These are phyloP conservation scores for Citrus medica DNA, from an alignment of 345 rosid genomes.

Conservation along the genomic window DNA sequence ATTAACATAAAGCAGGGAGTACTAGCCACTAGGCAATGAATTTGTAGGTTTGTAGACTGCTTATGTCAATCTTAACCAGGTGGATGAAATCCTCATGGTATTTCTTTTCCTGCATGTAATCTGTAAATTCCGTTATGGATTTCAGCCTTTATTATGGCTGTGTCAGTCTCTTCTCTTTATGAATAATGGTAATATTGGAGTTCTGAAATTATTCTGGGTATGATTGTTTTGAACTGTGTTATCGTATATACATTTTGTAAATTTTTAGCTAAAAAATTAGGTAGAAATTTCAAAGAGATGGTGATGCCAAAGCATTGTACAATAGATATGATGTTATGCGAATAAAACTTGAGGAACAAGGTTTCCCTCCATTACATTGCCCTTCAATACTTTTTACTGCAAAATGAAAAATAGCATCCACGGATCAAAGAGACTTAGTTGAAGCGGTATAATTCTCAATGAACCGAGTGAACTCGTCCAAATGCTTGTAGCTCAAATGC, in stretches of 20 bases:
- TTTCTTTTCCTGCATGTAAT: not conserved
- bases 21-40: not conserved
- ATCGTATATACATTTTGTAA: not conserved
- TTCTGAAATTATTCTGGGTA: not conserved
- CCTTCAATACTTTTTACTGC: too few species aligned
- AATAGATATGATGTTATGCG: not conserved
- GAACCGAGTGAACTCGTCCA: constrained; percentile 5
- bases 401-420: too few species aligned
- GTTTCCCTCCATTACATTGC: too few species aligned
- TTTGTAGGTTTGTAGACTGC: not conserved
- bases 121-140: not conserved
- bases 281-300: not conserved
- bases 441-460: constrained; percentile 7
- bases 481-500: not conserved
- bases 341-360: not conserved
- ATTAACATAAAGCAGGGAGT: not conserved
- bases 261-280: too few species aligned
- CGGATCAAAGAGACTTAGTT: not conserved
- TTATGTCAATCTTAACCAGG: not conserved
- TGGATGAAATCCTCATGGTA: not conserved
- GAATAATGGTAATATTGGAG: not conserved
- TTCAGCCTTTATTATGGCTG: not conserved
- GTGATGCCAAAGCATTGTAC: not conserved
- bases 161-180: not conserved
- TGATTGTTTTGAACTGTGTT: not conserved